These are phyloP conservation scores for Russula ochroleuca DNA, from an alignment of 768 basidiomycete species.

Conservation along the genomic window DNA sequence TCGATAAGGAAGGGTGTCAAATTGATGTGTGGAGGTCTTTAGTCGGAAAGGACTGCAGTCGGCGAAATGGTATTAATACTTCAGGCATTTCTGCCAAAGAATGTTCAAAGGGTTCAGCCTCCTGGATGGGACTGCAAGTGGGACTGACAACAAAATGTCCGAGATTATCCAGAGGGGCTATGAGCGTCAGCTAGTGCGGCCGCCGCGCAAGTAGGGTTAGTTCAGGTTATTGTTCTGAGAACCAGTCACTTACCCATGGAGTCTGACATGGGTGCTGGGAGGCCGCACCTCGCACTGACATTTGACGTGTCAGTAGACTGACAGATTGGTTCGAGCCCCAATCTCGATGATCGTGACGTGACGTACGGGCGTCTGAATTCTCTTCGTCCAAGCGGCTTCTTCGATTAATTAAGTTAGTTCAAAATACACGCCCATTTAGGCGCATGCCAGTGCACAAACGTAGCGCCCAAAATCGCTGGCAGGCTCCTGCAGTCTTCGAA, in stretches of 20 bases:
- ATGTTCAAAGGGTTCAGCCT: no score
- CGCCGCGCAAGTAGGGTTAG: background rate
- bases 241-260: background rate
- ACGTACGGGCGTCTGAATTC: background rate
- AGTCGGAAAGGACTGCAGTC: background rate
- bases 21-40: no score
- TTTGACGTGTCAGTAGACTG: background rate
- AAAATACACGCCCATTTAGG: background rate
- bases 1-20: no score
- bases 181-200: background rate
- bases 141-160: background rate
- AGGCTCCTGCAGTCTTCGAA: background rate
- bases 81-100: background rate
- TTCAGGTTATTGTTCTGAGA: background rate
- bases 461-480: background rate
- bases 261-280: slow-evolving; percentile 9
- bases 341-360: background rate
- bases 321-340: background rate
- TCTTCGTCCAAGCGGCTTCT: background rate
- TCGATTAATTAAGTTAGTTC: background rate
- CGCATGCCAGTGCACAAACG: no score
- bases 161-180: background rate
- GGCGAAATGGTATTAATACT: background rate
- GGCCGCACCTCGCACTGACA: background rate
- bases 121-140: no score